phyloP scores from a whole-genome alignment of 139 green algal species.

The Chlorella sp. region DNA sequence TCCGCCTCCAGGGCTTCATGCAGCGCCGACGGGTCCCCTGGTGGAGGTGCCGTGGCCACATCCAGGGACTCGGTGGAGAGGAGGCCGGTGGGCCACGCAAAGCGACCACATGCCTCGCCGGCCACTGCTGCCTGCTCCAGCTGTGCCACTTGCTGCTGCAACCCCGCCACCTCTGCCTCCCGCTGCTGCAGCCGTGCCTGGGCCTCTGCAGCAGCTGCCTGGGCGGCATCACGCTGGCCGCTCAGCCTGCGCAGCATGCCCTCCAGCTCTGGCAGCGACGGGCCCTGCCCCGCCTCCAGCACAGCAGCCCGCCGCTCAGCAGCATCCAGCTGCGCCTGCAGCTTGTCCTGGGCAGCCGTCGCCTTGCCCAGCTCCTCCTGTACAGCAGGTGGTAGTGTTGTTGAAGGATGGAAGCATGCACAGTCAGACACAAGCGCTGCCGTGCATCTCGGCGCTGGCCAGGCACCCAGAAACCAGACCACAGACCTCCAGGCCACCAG shows the following conservation, averaged over 20 bases:
- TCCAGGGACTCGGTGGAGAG: background rate
- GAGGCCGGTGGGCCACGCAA: background rate
- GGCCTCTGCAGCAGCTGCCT: background rate
- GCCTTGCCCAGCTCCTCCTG: constrained; percentile 21
- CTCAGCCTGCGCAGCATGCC: constrained; percentile 26
- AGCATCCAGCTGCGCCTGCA: constrained; percentile 37
- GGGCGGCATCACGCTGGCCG: constrained; percentile 4
- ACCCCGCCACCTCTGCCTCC: constrained; percentile 71
- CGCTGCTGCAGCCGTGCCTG: background rate
- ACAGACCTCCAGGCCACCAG: no score
- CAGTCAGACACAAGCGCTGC: no score
- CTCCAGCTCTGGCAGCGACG: constrained; percentile 51
- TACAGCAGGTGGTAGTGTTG: background rate
- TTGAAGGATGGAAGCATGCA: no score
- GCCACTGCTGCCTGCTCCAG: background rate
- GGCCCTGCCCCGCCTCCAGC: constrained; percentile 55
- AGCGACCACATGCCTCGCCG: background rate
- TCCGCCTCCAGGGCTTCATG: constrained; percentile 5
- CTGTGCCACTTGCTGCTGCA: constrained; percentile 13
- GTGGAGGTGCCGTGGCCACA: background rate
- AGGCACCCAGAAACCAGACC: no score
- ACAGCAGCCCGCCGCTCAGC: constrained; percentile 35
- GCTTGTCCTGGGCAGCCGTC: background rate
- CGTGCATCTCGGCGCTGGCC: no score
- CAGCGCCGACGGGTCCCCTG: background rate